phyloP scores from a whole-genome alignment of 495 filamentous ascomycete genomes.

The Pseudomonodictys pantanalensis region DNA sequence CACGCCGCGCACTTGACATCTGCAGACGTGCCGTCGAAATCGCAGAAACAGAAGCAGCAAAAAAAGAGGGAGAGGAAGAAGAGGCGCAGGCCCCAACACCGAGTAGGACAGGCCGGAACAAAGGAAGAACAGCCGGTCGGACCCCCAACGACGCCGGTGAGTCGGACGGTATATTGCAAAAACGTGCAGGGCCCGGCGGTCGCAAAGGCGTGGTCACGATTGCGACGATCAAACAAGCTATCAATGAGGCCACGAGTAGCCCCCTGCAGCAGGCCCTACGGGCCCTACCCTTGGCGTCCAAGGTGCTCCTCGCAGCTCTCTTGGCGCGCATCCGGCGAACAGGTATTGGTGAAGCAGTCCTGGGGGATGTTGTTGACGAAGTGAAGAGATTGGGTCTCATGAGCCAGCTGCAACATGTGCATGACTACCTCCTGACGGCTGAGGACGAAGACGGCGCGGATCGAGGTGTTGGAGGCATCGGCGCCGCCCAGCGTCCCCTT shows the following conservation, averaged over 20 bases:
- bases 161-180: conserved; percentile 21
- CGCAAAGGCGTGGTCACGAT: conserved; percentile 71
- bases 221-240: conserved; percentile 86
- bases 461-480: conserved; percentile 1
- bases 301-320: conserved; percentile 80
- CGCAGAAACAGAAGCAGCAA: conserved; percentile 65
- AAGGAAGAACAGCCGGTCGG: conserved; percentile 11
- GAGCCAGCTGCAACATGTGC: conserved; percentile 47
- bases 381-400: conserved; percentile 69
- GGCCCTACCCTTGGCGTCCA: conserved; percentile 72
- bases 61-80: conserved; percentile 34
- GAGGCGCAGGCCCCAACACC: conserved; percentile 44
- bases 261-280: conserved; percentile 87
- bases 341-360: conserved; percentile 79
- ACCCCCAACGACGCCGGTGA: conserved; percentile 9
- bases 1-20: conserved; percentile 88
- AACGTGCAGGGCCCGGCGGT: conserved; percentile 16
- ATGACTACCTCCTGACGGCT: conserved; percentile 36
- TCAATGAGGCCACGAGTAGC: conserved; percentile 89
- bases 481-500: background rate
- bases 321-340: conserved; percentile 74
- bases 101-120: conserved; percentile 42
- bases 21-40: conserved; percentile 94
- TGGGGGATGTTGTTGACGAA: conserved; percentile 91
- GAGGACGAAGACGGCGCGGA: background rate